Percentiles rank a stretch among this genome's conserved stretches.
phyloP scores from a whole-genome alignment of 495 filamentous ascomycete genomes.

The Trypethelium eluteriae region DNA sequence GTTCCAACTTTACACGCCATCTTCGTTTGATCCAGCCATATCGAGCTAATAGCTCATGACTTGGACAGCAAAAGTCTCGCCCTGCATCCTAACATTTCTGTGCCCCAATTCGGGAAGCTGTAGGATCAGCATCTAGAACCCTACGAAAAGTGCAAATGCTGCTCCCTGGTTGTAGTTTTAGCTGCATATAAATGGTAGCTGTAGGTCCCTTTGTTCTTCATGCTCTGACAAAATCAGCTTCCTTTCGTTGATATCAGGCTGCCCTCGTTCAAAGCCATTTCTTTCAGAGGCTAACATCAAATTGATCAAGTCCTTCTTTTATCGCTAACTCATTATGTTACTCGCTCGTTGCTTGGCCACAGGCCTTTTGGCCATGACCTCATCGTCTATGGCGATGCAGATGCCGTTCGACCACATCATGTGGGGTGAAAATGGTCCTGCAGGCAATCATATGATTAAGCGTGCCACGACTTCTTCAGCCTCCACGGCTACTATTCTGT shows the following conservation, averaged over 20 bases:
- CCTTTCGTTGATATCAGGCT: neutral
- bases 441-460: constrained; percentile 3
- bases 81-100: neutral
- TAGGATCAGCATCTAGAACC: neutral
- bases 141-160: neutral
- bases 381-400: neutral
- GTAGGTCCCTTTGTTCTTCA: neutral
- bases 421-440: neutral
- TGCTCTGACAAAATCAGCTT: neutral
- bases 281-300: neutral
- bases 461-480: neutral
- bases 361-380: neutral
- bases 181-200: neutral
- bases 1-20: neutral
- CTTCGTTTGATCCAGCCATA: neutral
- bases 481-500: neutral
- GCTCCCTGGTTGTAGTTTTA: neutral
- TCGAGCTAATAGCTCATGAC: neutral
- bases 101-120: neutral
- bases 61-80: neutral
- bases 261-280: neutral
- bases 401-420: neutral
- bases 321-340: neutral
- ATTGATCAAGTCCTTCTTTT: neutral
- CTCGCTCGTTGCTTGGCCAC: neutral